Evolutionary conservation across 2,329 filamentous ascomycete genomes (phyloP).

Genomic region (Keithomyces neogunnii): DNA sequence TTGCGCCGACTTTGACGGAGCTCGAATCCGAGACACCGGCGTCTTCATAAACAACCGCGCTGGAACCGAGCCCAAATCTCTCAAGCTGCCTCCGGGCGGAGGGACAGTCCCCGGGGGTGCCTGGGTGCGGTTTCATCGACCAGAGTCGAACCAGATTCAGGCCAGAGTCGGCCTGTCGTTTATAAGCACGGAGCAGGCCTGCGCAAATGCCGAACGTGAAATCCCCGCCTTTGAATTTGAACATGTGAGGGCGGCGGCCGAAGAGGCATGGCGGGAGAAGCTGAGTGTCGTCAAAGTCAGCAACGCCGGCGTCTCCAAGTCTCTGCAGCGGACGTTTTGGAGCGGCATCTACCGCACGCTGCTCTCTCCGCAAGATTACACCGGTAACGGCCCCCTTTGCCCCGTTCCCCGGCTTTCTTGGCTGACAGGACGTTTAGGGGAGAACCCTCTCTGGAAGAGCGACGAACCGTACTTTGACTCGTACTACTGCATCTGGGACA

Average conservation of each 20-base stretch:
- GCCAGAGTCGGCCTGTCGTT: constrained; percentile 67
- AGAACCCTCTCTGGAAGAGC: constrained; percentile 64
- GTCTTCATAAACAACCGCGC: constrained; percentile 48
- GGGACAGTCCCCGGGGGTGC: constrained; percentile 38
- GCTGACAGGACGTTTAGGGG: constrained; percentile 32
- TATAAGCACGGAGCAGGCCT: constrained; percentile 58
- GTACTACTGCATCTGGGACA: constrained; percentile 64
- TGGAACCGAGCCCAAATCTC: constrained; percentile 31
- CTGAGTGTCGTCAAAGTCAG: constrained; percentile 50
- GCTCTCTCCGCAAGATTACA: constrained; percentile 68
- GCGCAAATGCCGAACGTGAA: constrained; percentile 59
- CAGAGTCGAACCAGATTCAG: constrained; percentile 37
- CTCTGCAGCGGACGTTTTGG: constrained; percentile 60
- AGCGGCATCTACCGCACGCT: constrained; percentile 60
- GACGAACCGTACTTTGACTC: constrained; percentile 68
- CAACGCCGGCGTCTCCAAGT: constrained; percentile 41
- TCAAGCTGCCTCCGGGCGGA: constrained; percentile 23
- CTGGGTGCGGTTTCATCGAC: constrained; percentile 51
- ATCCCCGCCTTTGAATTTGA: constrained; percentile 61
- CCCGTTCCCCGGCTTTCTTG: neutral
- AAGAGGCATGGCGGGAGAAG: constrained; percentile 55
- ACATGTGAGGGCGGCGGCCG: constrained; percentile 41
- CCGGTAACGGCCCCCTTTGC: constrained; percentile 18
- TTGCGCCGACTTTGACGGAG: constrained; percentile 51
- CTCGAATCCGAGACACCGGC: constrained; percentile 44